Evolutionary conservation across 163 green algal genomes (phyloP), one percentile per base, ranked within the genome.

Genomic region (Trebouxia gelatinosa): DNA sequence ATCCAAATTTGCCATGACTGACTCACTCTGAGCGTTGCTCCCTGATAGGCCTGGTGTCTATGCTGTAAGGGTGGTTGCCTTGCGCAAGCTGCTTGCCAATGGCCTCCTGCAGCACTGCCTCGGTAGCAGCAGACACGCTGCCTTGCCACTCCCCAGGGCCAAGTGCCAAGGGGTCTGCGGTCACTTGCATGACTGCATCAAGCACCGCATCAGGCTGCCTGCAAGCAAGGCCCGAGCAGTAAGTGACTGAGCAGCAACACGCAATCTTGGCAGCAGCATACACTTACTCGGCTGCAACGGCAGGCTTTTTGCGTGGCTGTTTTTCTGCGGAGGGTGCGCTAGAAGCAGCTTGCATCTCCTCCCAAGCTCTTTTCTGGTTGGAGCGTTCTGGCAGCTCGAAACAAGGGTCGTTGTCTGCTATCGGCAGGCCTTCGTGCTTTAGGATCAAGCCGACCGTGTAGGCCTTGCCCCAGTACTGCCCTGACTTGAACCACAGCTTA

Each of bases 1-100:
- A n/a, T n/a, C n/a, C n/a, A n/a, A n/a, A n/a, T n/a, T n/a, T n/a
- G n/a, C n/a, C n/a, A n/a, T n/a, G n/a, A n/a, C n/a, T n/a, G n/a
- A 70, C 61, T 46, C 32, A 70, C 61, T 70, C 61, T 70, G 61
- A n/a, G 61, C 61, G 5, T 32, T 70, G 61, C 32, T 70, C 61
- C 1, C 61, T 70, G 61, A 46, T 4, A 6, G 61, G 61, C 6
- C 61, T 70, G 39, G 61, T 46, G 61, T 70, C 61, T 70, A 70
- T 70, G 61, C 5, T 70, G 61, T 70, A 46, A 70, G 61, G 32
- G 11, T 46, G 16, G 32, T 70, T 70, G 11, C 6, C 32, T 2
- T 46, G 2, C 3, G 32, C 61, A 29, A 29, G 61, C 61, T 70
- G 3, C 6, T 70, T 2, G 40, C 31, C 11, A n/a, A 70, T 70